These are phyloP conservation scores for Nemania sp. DNA, from an alignment of 2,329 filamentous ascomycete species.

Conservation along the genomic window DNA sequence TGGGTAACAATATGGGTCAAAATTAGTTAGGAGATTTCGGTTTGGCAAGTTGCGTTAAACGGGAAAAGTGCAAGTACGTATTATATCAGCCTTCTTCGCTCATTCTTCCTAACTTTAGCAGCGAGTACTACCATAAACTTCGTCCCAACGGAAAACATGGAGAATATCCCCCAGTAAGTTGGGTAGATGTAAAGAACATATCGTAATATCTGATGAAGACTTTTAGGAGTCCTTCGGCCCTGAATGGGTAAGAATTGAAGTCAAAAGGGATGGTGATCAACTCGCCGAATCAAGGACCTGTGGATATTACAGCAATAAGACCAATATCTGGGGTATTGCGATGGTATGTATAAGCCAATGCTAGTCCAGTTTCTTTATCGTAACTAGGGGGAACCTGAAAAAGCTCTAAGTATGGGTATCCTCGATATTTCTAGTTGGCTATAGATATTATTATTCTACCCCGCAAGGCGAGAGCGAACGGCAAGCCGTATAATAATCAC, in stretches of 20 bases:
- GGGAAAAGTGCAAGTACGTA: slow-evolving; percentile 44
- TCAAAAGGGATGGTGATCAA: slow-evolving; percentile 17
- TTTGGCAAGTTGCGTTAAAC: slow-evolving; percentile 30
- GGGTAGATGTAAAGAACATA: not conserved
- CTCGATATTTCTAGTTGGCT: no score
- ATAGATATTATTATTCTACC: not conserved
- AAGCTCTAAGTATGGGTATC: not conserved
- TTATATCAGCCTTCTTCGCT: not conserved
- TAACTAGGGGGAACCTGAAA: not conserved
- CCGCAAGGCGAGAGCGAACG: not conserved
- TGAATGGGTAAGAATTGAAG: slow-evolving; percentile 41
- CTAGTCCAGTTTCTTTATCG: not conserved
- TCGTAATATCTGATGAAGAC: not conserved
- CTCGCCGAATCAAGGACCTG: slow-evolving; percentile 31
- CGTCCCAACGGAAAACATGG: slow-evolving; percentile 30
- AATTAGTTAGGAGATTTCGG: slow-evolving; percentile 46
- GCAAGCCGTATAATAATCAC: not conserved
- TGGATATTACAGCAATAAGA: slow-evolving; percentile 42
- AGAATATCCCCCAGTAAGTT: slow-evolving; percentile 41
- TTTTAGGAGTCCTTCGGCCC: slow-evolving; percentile 35
- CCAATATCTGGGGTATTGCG: slow-evolving; percentile 44
- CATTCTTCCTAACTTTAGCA: slow-evolving; percentile 23
- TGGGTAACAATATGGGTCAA: not conserved
- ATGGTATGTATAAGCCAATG: slow-evolving; percentile 32
- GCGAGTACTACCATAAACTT: slow-evolving; percentile 34